A percentile compares a stretch with the other conserved stretches of the same genome.
Conservation (phyloP, 805 yeast genomes). For the Barnettozyma botsteinii region DNA sequence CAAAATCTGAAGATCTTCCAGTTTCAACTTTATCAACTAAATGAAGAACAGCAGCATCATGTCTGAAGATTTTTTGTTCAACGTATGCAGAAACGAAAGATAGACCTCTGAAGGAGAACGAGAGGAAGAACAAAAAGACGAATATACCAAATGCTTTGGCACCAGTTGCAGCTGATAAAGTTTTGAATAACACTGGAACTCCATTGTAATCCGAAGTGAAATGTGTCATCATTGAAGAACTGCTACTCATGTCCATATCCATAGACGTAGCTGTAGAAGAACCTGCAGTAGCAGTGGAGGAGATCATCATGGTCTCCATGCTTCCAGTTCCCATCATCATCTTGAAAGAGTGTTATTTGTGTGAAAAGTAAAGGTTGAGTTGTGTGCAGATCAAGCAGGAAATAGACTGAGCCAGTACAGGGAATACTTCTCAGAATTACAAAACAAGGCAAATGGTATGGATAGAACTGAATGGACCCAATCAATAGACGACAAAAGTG, state of each 20-base stretch:
- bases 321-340: slow-evolving; percentile 27
- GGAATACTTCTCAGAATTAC: too few species aligned
- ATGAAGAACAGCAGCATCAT: not conserved
- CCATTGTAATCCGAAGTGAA: slow-evolving; percentile 44
- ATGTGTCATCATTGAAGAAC: slow-evolving; percentile 37
- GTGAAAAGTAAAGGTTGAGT: not conserved
- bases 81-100: slow-evolving; percentile 56
- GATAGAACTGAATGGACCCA: too few species aligned
- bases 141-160: slow-evolving; percentile 74
- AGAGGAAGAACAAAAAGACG: slow-evolving; percentile 49
- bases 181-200: slow-evolving; percentile 60
- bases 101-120: slow-evolving; percentile 54
- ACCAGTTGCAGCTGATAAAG: slow-evolving; percentile 44
- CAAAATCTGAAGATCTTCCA: slow-evolving; percentile 1
- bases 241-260: slow-evolving; percentile 17
- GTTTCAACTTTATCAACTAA: not conserved
- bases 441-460: too few species aligned
- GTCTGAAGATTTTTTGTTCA: slow-evolving; percentile 52
- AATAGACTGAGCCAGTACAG: too few species aligned
- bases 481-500: too few species aligned
- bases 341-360: slow-evolving; percentile 9
- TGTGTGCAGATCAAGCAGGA: too few species aligned
- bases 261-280: slow-evolving; percentile 10
- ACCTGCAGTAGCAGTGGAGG: slow-evolving; percentile 14
- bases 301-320: slow-evolving; percentile 16